Conservation (phyloP, 2,329 filamentous ascomycete genomes). For the Verticillium alfalfae region DNA sequence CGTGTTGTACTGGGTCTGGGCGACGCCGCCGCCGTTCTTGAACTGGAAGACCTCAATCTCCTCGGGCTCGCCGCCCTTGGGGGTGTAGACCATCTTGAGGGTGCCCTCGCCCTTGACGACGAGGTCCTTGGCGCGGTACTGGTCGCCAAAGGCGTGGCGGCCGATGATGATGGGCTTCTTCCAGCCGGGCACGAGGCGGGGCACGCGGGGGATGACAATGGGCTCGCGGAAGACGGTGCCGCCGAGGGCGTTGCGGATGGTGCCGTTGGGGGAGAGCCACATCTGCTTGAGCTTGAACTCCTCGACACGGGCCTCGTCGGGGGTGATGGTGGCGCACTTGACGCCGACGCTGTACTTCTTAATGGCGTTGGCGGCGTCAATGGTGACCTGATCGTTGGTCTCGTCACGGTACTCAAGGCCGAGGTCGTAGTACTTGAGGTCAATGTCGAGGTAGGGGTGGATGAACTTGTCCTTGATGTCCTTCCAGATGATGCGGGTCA, state of each 20-base stretch:
- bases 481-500: conserved; percentile 99
- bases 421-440: conserved; percentile 97
- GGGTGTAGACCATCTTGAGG: conserved; percentile 92
- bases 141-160: conserved; percentile 96
- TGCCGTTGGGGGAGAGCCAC: conserved; percentile 97
- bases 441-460: conserved; percentile 89
- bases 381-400: conserved; percentile 93
- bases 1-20: conserved; percentile 98
- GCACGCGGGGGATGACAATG: conserved; percentile 91
- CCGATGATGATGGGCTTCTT: conserved; percentile 99
- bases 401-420: conserved; percentile 91
- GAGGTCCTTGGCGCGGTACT: conserved; percentile 93
- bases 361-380: conserved; percentile 93
- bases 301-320: conserved; percentile 91
- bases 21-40: conserved; percentile 74
- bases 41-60: conserved; percentile 89
- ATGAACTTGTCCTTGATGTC: conserved; percentile 99
- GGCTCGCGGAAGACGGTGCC: conserved; percentile 99
- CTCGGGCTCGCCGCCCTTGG: conserved; percentile 73
- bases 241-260: conserved; percentile 68
- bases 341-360: conserved; percentile 98
- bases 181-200: conserved; percentile 92
- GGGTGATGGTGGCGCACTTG: conserved; percentile 99
- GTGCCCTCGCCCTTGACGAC: conserved; percentile 80
- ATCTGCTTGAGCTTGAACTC: conserved; percentile 99